Evolutionary conservation across 352 stramenopile genomes (phyloP), one percentile per base, ranked within the genome.

Genomic region (Pythium sp.): DNA sequence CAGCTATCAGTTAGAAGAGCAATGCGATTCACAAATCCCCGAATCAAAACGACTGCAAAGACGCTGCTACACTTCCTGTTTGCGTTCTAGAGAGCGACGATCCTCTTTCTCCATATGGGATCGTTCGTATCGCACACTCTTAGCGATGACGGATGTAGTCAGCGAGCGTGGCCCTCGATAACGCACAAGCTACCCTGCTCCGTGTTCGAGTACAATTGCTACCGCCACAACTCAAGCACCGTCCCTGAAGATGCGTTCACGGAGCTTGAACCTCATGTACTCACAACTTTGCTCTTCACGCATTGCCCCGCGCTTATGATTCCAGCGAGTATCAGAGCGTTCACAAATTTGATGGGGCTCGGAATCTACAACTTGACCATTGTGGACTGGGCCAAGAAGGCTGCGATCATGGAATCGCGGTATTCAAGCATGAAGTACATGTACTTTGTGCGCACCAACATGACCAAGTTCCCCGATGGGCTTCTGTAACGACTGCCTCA

Each of bases 341-440:
- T 72, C 34, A 32, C 54, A 0, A 68, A 76, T 41, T 46, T 76
- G 4, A 32, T 76, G 24, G 58, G 73, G 3, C 32, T 79, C 12
- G 63, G 74, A 20, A 67, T 74, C 14, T 76, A 66, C 36, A 79
- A 76, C 49, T 72, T 67, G 24, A 76, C 66, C 5, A 69, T 79
- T 36, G 22, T 58, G 18, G 18, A 49, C 14, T 79, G 73, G 73
- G 5, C 30, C 12, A 7, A 22, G 1, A n/a, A 43, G 2, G 69
- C 67, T 14, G 63, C 38, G 47, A 41, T 77, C 12, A 61, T 20
- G 14, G 6, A 59, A 3, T 18, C n/a, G 1, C 8, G 36, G 1
- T 56, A 73, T 36, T 30, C 26, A 22, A 32, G 11, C 20, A 58
- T 75, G 12, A 53, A 30, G 20, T 72, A 56, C 43, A 34, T 68